A percentile compares a stretch with the other conserved stretches of the same genome.
phyloP scores from a whole-genome alignment of 805 yeast species.

The Yarrowia deformans region DNA sequence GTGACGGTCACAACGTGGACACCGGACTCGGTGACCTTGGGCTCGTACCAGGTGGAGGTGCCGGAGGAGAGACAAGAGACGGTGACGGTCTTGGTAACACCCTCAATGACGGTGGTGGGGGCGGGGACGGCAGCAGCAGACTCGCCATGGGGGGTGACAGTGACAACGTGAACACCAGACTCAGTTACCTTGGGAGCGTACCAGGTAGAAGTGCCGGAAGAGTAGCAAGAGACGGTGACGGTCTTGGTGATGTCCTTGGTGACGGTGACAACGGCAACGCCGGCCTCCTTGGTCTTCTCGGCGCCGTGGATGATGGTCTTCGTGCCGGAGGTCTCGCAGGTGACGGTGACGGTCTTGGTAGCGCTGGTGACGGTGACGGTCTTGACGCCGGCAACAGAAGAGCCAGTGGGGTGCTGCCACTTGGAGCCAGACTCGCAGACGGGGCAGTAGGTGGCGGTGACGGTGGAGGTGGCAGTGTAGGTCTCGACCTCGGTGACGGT shows the following conservation, averaged over 20 bases:
- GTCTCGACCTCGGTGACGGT: not conserved
- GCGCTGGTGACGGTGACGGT: slow-evolving; percentile 17
- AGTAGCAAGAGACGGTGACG: slow-evolving; percentile 22
- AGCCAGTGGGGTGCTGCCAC: slow-evolving; percentile 22
- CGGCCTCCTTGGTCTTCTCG: slow-evolving; percentile 20
- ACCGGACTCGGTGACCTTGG: slow-evolving; percentile 22
- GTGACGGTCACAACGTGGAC: slow-evolving; percentile 13
- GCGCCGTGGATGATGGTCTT: not conserved
- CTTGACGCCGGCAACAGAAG: not conserved
- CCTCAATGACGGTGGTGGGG: slow-evolving; percentile 19
- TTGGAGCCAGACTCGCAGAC: not conserved
- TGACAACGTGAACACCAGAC: slow-evolving; percentile 10
- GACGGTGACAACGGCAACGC: slow-evolving; percentile 18
- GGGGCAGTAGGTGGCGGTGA: slow-evolving; percentile 32
- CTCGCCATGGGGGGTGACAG: slow-evolving; percentile 16
- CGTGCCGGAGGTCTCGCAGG: slow-evolving; percentile 22
- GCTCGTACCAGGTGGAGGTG: slow-evolving; percentile 27
- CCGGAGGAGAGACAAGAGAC: slow-evolving; percentile 20
- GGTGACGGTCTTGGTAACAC: slow-evolving; percentile 27
- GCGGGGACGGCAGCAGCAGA: not conserved
- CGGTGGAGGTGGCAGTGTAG: slow-evolving; percentile 20
- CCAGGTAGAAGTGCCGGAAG: slow-evolving; percentile 31
- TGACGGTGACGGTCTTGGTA: slow-evolving; percentile 29
- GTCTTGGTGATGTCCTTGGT: slow-evolving; percentile 16
- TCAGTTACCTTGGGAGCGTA: slow-evolving; percentile 26